Evolutionary conservation across 1,284 basidiomycete species (phyloP), one percentile per base, ranked within the genome.

Genomic region (Tilletia walkeri): DNA sequence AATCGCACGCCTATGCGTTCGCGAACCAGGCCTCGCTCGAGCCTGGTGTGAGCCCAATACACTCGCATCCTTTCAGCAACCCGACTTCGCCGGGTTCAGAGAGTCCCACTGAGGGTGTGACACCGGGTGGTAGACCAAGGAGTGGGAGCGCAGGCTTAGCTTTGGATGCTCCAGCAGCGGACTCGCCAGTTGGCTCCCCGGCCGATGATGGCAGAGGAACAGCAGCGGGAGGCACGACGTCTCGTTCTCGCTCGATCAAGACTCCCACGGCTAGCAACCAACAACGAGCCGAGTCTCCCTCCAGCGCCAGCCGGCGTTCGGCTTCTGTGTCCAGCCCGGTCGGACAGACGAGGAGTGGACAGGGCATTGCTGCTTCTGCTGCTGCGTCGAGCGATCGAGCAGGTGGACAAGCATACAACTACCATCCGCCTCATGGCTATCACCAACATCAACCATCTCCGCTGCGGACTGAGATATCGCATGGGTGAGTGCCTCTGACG

Each of bases 1-100:
- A 63, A 63, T 63, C 59, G 34, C 59, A 63, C 14, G 59, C 34
- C 38, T 63, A 63, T 18, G 59, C 59, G 20, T 63, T 63, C 39
- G 59, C 59, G 1, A 34, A 63, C 59, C 59, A 63, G 36, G 59
- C 59, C 7, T 63, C 59, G 34, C 59, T 63, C 34, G 59, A 63
- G 20, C 59, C 59, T 6, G 34, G 30, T 14, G 16, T 34, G 18
- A 63, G 59, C 36, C 36, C 38, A 6, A 36, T 63, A 18, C 59
- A 63, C 34, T 63, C 59, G 4, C 59, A 63, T 39, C 59, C 59
- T 18, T 63, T 38, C 59, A 34, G 34, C 30, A 39, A 39, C n/a
- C 34, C 36, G 16, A 34, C 16, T 38, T 63, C 59, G 34, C 59
- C 59, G n/a, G 59, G 59, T 10, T 6, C 59, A n/a, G 59, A 63